These are phyloP conservation scores for Penicillium sumatraense DNA, from an alignment of 2,329 filamentous ascomycete species.

Conservation along the genomic window DNA sequence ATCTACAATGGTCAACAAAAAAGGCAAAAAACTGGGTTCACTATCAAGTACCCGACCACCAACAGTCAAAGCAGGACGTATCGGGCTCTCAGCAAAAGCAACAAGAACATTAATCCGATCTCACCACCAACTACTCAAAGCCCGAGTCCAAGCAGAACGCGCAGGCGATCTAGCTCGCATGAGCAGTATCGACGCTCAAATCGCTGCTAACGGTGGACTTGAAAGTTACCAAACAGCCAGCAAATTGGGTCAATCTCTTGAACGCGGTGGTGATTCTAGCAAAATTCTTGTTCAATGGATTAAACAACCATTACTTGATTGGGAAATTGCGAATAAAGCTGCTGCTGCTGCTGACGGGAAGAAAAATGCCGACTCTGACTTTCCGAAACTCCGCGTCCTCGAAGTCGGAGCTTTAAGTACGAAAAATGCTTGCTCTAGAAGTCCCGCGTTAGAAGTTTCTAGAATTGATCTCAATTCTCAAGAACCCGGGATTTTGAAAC, in stretches of 20 bases:
- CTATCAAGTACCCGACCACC: conserved; percentile 54
- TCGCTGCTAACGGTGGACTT: conserved; percentile 62
- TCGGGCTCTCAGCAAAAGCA: conserved; percentile 58
- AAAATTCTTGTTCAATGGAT: conserved; percentile 65
- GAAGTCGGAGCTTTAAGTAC: conserved; percentile 89
- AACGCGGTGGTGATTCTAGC: conserved; percentile 68
- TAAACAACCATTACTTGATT: conserved; percentile 30
- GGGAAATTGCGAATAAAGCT: too few relatives aligned
- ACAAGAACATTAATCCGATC: conserved; percentile 63
- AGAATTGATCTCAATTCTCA: conserved; percentile 93
- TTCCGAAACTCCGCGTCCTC: conserved; percentile 66
- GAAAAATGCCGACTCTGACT: too few relatives aligned
- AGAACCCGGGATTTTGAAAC: conserved; percentile 73
- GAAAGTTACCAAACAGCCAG: conserved; percentile 66
- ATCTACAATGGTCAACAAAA: conserved; percentile 38
- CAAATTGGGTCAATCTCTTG: conserved; percentile 63
- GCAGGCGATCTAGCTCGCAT: conserved; percentile 50
- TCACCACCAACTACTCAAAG: conserved; percentile 65
- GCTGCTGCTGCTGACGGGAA: too few relatives aligned
- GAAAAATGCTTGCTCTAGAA: conserved; percentile 80
- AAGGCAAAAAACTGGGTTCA: conserved; percentile 39
- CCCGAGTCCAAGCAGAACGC: conserved; percentile 56
- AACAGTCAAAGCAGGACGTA: conserved; percentile 39
- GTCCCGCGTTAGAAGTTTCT: conserved; percentile 71
- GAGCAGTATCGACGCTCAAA: conserved; percentile 51